Evolutionary conservation across 108 stramenopile genomes (phyloP), one percentile per base, ranked within the genome.

Genomic region (Cyclostephanos tholiformis): DNA sequence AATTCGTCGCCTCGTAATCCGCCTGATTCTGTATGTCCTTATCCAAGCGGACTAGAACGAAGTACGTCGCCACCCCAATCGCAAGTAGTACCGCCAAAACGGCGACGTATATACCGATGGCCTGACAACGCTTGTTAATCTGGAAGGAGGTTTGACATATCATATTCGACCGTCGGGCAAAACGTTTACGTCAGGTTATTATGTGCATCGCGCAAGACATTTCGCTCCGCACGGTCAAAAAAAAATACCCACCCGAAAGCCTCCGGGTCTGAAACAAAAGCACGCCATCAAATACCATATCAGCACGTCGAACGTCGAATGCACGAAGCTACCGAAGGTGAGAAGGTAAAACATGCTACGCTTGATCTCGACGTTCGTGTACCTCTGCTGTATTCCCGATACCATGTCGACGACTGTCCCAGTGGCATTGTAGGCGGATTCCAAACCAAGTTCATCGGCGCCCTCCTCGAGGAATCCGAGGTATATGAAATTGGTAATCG

Each of bases 261-360:
- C 85, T 52, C 89, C 89, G 11, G 79, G 82, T 23, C 81, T 65
- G 48, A 84, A 91, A 73, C 92, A 93, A 14, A 80, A 78, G 76
- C 92, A 95, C 17, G 92, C 91, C 13, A 89, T 66, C 63, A 93
- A 58, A 35, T 89, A 82, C 95, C 95, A 95, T 10, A 91, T 82
- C 11, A 67, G 27, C 59, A 90, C 64, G 55, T 93, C 91, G 71
- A 86, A 93, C 11, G 59, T 19, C 8, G 89, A 80, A 74, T 95
- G 91, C 6, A 89, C 46, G 12, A 65, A 73, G 56, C 89, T 80
- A 25, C 95, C 95, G 0, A 92, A 56, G 11, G 95, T 93, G 88
- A 91, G 91, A 25, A 95, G 58, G 22, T 86, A 61, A 2, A 92
- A 25, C 85, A 89, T 85, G 10, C 91, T 84, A 22, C 76, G 64